Percentiles rank a stretch among this genome's conserved stretches.
Conservation (phyloP, 148 eudicot species). For the Fallopia convolvulus region DNA sequence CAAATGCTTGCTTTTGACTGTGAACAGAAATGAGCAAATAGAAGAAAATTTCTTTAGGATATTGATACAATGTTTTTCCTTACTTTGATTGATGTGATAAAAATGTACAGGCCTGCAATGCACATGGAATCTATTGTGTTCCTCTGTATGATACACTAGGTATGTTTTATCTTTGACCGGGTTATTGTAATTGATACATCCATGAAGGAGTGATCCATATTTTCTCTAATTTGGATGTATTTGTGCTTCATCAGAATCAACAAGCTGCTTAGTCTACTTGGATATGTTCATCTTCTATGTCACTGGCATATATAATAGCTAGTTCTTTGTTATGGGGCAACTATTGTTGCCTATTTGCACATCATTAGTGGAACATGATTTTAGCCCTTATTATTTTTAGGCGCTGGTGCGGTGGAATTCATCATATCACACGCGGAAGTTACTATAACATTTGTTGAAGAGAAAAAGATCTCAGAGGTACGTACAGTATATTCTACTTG, state of each 20-base stretch:
- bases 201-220: not conserved
- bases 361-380: not conserved
- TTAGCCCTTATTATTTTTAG: slow-evolving; percentile 24
- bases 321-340: not conserved
- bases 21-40: not conserved
- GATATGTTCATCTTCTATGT: not conserved
- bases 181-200: not conserved
- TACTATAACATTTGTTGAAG: slow-evolving; percentile 82
- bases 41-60: not conserved
- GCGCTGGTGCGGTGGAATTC: slow-evolving; percentile 94
- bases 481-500: not conserved
- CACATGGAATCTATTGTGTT: slow-evolving; percentile 89
- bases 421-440: slow-evolving; percentile 87
- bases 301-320: not conserved
- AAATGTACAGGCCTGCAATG: slow-evolving; percentile 91
- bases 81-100: slow-evolving; percentile 4
- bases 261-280: slow-evolving; percentile 1
- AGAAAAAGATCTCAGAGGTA: slow-evolving; percentile 93
- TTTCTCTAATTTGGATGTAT: not conserved
- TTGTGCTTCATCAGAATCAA: not conserved
- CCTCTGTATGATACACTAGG: slow-evolving; percentile 94
- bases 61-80: not conserved
- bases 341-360: not conserved
- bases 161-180: slow-evolving; percentile 20
- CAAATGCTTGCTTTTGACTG: not conserved